A percentile compares a stretch with the other conserved stretches of the same genome.
These are phyloP conservation scores for Talaromyces amestolkiae DNA, from an alignment of 2,329 filamentous ascomycete species.

Conservation along the genomic window DNA sequence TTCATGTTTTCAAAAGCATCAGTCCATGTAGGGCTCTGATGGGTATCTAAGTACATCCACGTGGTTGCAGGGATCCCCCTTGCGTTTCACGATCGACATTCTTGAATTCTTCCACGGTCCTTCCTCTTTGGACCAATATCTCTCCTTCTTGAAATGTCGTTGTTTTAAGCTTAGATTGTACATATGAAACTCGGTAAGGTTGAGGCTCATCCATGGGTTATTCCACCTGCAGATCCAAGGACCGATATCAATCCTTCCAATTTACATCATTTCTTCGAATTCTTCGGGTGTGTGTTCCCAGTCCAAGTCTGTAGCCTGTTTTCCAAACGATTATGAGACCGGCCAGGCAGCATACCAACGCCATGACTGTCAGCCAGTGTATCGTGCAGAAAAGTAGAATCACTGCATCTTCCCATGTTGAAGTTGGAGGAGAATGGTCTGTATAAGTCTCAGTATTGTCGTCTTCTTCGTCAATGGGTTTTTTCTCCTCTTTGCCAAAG, in stretches of 20 bases:
- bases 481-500: neutral
- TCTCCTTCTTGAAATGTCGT: neutral
- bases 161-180: neutral
- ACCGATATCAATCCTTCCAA: neutral
- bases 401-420: neutral
- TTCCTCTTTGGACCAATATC: neutral
- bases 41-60: neutral
- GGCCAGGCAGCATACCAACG: neutral
- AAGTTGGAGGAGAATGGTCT: neutral
- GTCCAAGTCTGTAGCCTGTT: slow-evolving; percentile 4
- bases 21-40: neutral
- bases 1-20: neutral
- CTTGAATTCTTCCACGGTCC: neutral
- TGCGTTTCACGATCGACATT: neutral
- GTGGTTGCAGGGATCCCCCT: neutral
- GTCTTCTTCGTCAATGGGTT: neutral
- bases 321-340: neutral
- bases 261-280: neutral
- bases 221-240: neutral
- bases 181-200: neutral
- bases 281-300: neutral
- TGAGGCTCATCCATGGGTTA: neutral
- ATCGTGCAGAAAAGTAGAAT: neutral
- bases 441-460: neutral
- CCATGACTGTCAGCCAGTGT: neutral